Evolutionary conservation across 441 rosid genomes (phyloP).

Genomic region (Croton setiger): DNA sequence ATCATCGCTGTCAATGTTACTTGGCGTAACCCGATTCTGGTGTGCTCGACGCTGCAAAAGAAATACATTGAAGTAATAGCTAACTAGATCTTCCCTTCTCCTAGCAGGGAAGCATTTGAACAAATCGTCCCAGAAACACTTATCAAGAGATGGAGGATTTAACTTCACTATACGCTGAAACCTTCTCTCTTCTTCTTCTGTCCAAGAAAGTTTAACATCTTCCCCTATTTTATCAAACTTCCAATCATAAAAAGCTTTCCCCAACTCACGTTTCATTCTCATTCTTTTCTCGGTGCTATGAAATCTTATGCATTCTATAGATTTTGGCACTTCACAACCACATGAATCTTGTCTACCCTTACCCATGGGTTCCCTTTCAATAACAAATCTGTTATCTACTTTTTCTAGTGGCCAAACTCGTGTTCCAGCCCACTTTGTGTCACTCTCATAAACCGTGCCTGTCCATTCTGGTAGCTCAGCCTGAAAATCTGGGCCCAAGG

Average conservation of each 20-base stretch:
- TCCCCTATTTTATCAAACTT: slow-evolving; percentile 76
- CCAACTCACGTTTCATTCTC: slow-evolving; percentile 64
- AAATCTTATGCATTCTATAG: slow-evolving; percentile 67
- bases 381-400: slow-evolving; percentile 27
- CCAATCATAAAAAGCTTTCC: slow-evolving; percentile 57
- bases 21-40: slow-evolving; percentile 58
- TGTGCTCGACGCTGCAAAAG: slow-evolving; percentile 67
- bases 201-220: slow-evolving; percentile 55
- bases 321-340: slow-evolving; percentile 58
- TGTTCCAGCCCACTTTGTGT: slow-evolving; percentile 73
- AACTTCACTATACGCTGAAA: slow-evolving; percentile 44
- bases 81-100: slow-evolving; percentile 58
- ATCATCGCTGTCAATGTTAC: slow-evolving; percentile 58
- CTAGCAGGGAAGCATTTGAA: slow-evolving; percentile 37
- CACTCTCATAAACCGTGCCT: slow-evolving; percentile 46
- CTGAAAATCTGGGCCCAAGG: slow-evolving; percentile 62
- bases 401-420: slow-evolving; percentile 67
- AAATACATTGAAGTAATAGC: slow-evolving; percentile 78
- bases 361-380: slow-evolving; percentile 86
- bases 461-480: slow-evolving; percentile 75
- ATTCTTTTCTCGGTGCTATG: slow-evolving; percentile 51
- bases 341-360: slow-evolving; percentile 80
- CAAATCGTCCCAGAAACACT: slow-evolving; percentile 48
- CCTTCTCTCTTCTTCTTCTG: slow-evolving; percentile 45
- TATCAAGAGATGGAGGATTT: slow-evolving; percentile 36